Evolutionary conservation across 1,284 basidiomycete species (phyloP).

Genomic region (Leccinum huronense): DNA sequence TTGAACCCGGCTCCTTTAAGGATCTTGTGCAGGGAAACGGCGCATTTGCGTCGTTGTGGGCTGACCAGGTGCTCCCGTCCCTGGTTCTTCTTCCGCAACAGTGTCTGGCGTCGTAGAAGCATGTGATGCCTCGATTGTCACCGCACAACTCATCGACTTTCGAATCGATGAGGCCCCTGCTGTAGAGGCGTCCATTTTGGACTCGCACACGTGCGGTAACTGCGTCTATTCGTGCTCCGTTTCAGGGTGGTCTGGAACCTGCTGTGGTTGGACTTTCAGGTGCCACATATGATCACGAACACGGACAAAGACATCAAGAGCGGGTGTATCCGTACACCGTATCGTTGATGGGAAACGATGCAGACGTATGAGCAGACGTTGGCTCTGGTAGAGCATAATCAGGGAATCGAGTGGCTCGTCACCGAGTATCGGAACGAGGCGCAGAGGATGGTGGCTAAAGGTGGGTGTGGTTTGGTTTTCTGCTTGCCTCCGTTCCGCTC

Average conservation of each 20-base stretch:
- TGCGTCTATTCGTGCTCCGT: slow-evolving; percentile 24
- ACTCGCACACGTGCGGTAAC: slow-evolving; percentile 22
- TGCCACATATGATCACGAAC: no score
- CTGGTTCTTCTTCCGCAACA: slow-evolving; percentile 31
- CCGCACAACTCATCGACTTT: slow-evolving; percentile 14
- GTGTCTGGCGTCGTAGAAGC: slow-evolving; percentile 24
- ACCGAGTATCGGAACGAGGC: no score
- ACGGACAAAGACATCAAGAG: no score
- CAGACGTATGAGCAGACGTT: no score
- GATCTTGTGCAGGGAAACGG: slow-evolving; percentile 70
- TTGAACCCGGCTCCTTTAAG: slow-evolving; percentile 74
- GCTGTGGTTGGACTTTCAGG: no score
- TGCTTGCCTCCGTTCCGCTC: no score
- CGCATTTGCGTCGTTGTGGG: slow-evolving; percentile 80
- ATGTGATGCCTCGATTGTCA: slow-evolving; percentile 25
- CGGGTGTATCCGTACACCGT: no score
- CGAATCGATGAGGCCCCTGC: slow-evolving; percentile 10
- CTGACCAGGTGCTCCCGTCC: slow-evolving; percentile 45
- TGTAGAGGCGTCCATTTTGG: slow-evolving; percentile 11
- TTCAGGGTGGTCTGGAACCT: not conserved
- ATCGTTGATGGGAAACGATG: no score
- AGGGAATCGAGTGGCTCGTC: no score
- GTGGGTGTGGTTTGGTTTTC: no score
- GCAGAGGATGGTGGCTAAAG: no score
- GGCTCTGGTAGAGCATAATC: no score